Percentiles rank a stretch among this genome's conserved stretches.
Conservation (phyloP, 2,329 filamentous ascomycete species). For the Dryadomyces quercivorus region DNA sequence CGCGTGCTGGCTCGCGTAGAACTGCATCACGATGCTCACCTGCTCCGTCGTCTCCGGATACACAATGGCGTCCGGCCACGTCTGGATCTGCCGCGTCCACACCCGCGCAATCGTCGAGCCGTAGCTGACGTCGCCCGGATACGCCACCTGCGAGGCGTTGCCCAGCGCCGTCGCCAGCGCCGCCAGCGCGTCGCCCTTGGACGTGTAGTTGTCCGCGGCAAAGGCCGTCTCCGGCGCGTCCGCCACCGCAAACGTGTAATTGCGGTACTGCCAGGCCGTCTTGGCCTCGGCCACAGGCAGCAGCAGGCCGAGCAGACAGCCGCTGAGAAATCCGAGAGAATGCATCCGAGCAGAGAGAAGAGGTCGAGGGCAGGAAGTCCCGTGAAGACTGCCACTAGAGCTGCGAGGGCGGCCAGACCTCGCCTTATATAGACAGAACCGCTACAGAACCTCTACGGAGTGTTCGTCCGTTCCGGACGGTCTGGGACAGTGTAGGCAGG, state of each 20-base stretch:
- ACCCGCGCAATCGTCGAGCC: conserved; percentile 1
- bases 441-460: too few species aligned
- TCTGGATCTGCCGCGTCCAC: background rate
- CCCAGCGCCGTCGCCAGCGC: background rate
- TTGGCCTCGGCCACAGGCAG: background rate
- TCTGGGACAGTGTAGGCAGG: too few species aligned
- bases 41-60: conserved; percentile 2
- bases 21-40: conserved; percentile 3
- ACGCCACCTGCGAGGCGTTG: background rate
- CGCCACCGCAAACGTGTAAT: background rate
- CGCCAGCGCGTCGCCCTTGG: background rate
- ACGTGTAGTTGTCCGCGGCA: background rate
- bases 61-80: conserved; percentile 1
- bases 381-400: background rate
- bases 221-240: background rate
- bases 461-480: too few species aligned
- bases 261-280: conserved; percentile 3
- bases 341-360: background rate
- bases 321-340: background rate
- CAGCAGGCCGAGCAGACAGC: background rate
- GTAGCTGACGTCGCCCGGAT: background rate
- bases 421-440: background rate
- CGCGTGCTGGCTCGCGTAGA: background rate
- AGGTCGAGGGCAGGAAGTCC: background rate
- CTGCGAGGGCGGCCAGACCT: too few species aligned